A percentile compares a stretch with the other conserved stretches of the same genome.
Conservation (phyloP, 1,284 basidiomycete species). For the Stygiomarasmius scandens region DNA sequence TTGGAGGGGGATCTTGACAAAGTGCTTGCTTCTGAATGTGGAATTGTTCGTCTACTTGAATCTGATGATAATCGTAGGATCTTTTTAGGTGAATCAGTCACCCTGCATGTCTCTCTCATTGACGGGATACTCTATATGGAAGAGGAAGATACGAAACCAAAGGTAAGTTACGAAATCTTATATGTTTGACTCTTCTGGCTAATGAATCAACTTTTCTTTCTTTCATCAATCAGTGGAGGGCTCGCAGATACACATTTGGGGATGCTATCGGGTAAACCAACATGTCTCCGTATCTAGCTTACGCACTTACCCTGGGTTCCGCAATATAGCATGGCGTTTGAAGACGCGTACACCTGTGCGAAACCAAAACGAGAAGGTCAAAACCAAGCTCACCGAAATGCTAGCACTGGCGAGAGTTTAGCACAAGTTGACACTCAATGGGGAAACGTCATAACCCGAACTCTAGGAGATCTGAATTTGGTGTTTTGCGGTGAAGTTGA, state of each 20-base stretch:
- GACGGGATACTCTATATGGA: conserved; percentile 7
- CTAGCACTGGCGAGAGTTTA: too few species aligned
- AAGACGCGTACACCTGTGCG: conserved; percentile 8
- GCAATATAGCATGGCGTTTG: conserved; percentile 12
- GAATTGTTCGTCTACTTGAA: too few species aligned
- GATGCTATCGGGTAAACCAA: conserved; percentile 1
- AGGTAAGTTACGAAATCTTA: neutral
- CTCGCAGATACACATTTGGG: neutral
- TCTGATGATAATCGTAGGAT: too few species aligned
- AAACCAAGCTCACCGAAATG: too few species aligned
- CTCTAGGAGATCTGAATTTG: conserved; percentile 4
- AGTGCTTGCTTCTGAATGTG: neutral
- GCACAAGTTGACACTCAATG: conserved; percentile 3
- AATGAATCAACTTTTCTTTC: too few species aligned
- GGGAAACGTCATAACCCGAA: conserved; percentile 3
- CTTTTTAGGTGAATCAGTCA: neutral
- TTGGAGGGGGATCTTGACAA: conserved; percentile 7
- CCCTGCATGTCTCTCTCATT: conserved; percentile 6
- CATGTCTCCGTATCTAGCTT: too few species aligned
- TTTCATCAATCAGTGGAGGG: conserved; percentile 2
- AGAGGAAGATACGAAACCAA: conserved; percentile 9
- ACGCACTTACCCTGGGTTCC: too few species aligned
- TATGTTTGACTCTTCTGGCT: too few species aligned
- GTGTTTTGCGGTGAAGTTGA: conserved; percentile 11
- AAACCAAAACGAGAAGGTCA: too few species aligned